phyloP scores from a whole-genome alignment of 495 filamentous ascomycete genomes.

The Usnea hakonensis region DNA sequence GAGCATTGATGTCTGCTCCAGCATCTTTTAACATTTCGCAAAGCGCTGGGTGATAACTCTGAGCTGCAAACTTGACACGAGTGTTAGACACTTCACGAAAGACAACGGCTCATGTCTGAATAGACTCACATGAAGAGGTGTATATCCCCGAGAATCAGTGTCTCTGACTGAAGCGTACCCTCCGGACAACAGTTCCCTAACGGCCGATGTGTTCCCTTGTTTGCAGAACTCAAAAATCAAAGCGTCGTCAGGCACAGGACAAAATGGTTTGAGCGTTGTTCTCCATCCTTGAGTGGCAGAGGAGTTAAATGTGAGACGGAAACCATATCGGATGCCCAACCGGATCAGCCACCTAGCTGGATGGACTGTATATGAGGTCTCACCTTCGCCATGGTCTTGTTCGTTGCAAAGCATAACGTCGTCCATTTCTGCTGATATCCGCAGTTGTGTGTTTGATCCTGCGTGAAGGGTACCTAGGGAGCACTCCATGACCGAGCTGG shows the following conservation, averaged over 20 bases:
- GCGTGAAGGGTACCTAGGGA: not conserved
- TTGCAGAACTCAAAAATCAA: constrained; percentile 17
- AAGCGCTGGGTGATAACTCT: not conserved
- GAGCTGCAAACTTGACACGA: not conserved
- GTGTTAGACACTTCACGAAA: not conserved
- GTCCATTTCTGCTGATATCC: not conserved
- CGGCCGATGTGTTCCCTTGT: constrained; percentile 10
- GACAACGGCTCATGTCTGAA: not conserved
- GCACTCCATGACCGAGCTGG: not conserved
- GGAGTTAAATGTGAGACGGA: not conserved
- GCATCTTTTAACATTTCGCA: not conserved
- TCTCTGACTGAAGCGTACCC: constrained; percentile 1
- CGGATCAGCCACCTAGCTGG: constrained; percentile 8
- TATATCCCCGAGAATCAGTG: not conserved
- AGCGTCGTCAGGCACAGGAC: constrained; percentile 14
- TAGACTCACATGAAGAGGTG: constrained; percentile 6
- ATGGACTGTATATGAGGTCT: not conserved
- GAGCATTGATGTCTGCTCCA: not conserved
- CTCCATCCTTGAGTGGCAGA: constrained; percentile 17
- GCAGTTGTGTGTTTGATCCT: not conserved
- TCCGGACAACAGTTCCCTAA: not conserved
- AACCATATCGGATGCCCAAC: constrained; percentile 1
- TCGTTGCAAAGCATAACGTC: not conserved
- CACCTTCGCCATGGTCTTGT: not conserved
- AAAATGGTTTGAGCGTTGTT: constrained; percentile 1